phyloP scores from a whole-genome alignment of 2,329 filamentous ascomycete genomes.

The Cladosporium sphaerospermum region DNA sequence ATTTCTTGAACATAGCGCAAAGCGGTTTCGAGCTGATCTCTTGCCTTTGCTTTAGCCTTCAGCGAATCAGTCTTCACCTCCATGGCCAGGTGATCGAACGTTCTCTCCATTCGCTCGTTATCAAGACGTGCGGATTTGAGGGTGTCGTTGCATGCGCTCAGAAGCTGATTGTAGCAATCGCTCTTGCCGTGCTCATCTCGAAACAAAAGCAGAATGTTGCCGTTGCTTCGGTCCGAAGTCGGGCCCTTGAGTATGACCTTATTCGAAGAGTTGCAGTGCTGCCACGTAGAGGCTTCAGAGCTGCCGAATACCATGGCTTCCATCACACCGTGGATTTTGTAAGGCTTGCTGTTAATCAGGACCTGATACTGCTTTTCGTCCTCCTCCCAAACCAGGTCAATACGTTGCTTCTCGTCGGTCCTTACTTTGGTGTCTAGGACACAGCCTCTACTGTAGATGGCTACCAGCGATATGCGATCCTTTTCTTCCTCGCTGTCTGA shows the following conservation, averaged over 20 bases:
- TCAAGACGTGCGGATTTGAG: neutral
- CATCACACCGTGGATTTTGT: neutral
- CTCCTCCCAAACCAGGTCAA: conserved; percentile 6
- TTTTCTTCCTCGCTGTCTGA: too few relatives aligned
- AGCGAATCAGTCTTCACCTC: neutral
- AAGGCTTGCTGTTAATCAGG: neutral
- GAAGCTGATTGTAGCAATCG: neutral
- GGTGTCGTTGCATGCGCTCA: neutral
- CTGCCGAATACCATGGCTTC: neutral
- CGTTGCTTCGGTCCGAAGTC: conserved; percentile 1
- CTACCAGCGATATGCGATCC: too few relatives aligned
- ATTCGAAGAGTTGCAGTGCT: neutral
- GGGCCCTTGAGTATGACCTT: neutral
- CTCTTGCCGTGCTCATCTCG: neutral
- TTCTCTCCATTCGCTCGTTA: neutral
- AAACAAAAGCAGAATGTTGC: neutral
- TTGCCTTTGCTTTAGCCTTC: neutral
- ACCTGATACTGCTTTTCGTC: neutral
- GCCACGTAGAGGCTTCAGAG: neutral
- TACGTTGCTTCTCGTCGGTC: neutral
- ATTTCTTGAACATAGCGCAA: neutral
- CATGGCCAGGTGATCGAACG: neutral
- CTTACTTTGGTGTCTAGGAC: neutral
- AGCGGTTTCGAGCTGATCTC: neutral
- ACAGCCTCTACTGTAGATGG: neutral